Evolutionary conservation across 2,329 filamentous ascomycete genomes (phyloP).

Genomic region (Neonectria hederae): DNA sequence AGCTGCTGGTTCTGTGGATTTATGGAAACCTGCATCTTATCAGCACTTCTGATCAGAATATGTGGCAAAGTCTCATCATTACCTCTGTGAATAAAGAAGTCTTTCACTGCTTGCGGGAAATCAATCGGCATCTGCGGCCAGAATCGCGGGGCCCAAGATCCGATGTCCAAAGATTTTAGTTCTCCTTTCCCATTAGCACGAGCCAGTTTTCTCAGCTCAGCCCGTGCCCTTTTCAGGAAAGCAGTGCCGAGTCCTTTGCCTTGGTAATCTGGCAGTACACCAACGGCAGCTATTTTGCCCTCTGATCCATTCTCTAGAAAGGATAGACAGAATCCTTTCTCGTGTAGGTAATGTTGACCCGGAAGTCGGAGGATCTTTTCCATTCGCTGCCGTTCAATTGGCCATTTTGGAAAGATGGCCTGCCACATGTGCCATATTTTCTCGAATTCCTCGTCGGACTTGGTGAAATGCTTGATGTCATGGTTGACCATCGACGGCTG

Average conservation of each 20-base stretch:
- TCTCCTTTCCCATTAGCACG: background rate
- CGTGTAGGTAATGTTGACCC: conserved; percentile 28
- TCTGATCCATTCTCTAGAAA: background rate
- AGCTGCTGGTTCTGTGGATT: background rate
- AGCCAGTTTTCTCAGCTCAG: conserved; percentile 4
- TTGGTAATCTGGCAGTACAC: conserved; percentile 31
- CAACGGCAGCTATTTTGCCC: conserved; percentile 32
- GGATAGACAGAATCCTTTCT: conserved; percentile 33
- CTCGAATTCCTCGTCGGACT: conserved; percentile 27
- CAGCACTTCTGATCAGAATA: background rate
- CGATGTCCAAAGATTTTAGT: conserved; percentile 29
- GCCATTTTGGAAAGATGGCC: conserved; percentile 34
- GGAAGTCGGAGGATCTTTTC: conserved; percentile 14
- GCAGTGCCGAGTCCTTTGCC: conserved; percentile 32
- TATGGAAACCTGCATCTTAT: conserved; percentile 22
- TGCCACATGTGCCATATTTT: conserved; percentile 36
- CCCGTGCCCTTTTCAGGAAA: conserved; percentile 22
- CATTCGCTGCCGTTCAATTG: conserved; percentile 21
- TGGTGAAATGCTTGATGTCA: conserved; percentile 23
- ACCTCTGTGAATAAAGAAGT: conserved; percentile 36
- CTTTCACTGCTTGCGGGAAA: conserved; percentile 13
- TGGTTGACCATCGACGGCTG: background rate
- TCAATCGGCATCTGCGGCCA: conserved; percentile 34
- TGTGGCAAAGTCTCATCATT: accelerated
- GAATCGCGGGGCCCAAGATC: conserved; percentile 34